Conservation (phyloP, 1,139 yeast species). For the Candida sanyaensis region DNA sequence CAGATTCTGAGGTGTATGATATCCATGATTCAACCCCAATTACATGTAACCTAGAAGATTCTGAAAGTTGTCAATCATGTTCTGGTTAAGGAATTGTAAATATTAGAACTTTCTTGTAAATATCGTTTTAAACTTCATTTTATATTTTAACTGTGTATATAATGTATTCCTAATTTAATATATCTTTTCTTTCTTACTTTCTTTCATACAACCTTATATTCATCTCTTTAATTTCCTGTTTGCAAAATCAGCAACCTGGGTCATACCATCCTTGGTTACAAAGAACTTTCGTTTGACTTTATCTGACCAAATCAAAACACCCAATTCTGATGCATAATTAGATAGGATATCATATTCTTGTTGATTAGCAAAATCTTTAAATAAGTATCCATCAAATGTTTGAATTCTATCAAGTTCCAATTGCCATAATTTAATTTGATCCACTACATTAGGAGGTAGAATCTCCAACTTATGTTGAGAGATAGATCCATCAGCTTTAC, state of each 20-base stretch:
- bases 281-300: slow-evolving; percentile 73
- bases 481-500: slow-evolving; percentile 23
- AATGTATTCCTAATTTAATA: neutral
- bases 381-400: slow-evolving; percentile 84
- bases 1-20: slow-evolving; percentile 19
- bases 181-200: too few relatives aligned
- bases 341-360: slow-evolving; percentile 75
- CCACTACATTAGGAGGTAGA: slow-evolving; percentile 93
- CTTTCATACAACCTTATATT: neutral
- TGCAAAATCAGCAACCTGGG: slow-evolving; percentile 85
- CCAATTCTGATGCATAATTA: slow-evolving; percentile 85
- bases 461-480: slow-evolving; percentile 57
- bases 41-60: slow-evolving; percentile 36
- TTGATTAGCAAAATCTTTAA: slow-evolving; percentile 78
- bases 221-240: slow-evolving; percentile 51
- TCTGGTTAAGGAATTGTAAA: slow-evolving; percentile 32
- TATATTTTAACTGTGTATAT: slow-evolving; percentile 6
- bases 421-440: slow-evolving; percentile 95
- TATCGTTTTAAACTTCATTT: neutral
- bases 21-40: slow-evolving; percentile 38
- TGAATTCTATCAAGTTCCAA: slow-evolving; percentile 90
- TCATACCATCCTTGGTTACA: slow-evolving; percentile 81
- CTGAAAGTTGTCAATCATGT: slow-evolving; percentile 48
- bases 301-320: slow-evolving; percentile 86
- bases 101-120: neutral